Evolutionary conservation across 2,329 filamentous ascomycete genomes (phyloP).

Genomic region (Coniochaeta ligniaria): DNA sequence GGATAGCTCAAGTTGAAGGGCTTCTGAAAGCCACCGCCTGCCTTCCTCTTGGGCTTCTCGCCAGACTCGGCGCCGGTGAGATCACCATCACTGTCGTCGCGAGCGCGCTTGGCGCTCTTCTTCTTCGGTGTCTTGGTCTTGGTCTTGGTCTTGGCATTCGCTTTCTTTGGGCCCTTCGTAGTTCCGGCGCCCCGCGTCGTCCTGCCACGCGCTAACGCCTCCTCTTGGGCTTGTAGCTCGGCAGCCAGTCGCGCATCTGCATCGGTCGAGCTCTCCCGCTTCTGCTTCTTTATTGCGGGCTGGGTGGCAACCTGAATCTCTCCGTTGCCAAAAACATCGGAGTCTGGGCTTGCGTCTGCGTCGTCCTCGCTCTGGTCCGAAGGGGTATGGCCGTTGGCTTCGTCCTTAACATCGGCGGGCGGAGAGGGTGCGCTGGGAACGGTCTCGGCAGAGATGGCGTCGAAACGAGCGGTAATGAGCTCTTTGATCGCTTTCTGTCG

Average conservation of each 20-base stretch:
- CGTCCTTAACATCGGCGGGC: constrained; percentile 26
- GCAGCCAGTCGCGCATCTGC: constrained; percentile 84
- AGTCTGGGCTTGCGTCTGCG: constrained; percentile 16
- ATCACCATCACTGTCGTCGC: constrained; percentile 74
- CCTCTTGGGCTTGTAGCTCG: constrained; percentile 86
- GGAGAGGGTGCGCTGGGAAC: constrained; percentile 31
- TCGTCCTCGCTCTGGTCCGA: constrained; percentile 23
- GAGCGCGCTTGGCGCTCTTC: constrained; percentile 70
- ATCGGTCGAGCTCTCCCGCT: constrained; percentile 57
- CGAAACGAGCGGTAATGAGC: constrained; percentile 68
- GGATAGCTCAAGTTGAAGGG: constrained; percentile 67
- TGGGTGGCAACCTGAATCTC: constrained; percentile 40
- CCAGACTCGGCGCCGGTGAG: constrained; percentile 52
- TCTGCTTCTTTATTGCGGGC: constrained; percentile 59
- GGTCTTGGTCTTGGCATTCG: constrained; percentile 51
- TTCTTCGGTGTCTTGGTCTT: constrained; percentile 59
- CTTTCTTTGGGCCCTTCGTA: constrained; percentile 35
- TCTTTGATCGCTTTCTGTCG: constrained; percentile 59
- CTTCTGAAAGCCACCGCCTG: constrained; percentile 90
- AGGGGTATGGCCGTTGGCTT: constrained; percentile 21
- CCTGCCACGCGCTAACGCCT: constrained; percentile 57
- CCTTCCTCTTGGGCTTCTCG: constrained; percentile 67
- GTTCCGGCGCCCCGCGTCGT: constrained; percentile 70
- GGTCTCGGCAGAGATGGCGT: constrained; percentile 51
- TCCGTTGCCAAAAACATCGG: constrained; percentile 24